A percentile compares a stretch with the other conserved stretches of the same genome.
phyloP scores from a whole-genome alignment of 2,329 filamentous ascomycete genomes.

The Dothistroma pini region DNA sequence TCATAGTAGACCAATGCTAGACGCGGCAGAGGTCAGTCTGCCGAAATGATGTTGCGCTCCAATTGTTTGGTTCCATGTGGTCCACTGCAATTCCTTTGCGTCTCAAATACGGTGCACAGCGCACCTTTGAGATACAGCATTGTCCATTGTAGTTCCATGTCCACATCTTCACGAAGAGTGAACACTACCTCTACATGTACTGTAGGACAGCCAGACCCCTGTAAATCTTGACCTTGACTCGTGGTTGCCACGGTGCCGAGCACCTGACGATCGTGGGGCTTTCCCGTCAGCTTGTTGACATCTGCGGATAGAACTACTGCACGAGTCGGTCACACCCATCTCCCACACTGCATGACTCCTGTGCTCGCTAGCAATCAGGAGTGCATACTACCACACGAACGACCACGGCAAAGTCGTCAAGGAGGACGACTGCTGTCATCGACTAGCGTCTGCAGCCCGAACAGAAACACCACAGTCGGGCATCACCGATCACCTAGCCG shows the following conservation, averaged over 20 bases:
- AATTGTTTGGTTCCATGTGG: too few species aligned
- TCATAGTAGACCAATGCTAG: too few species aligned
- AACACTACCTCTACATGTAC: not conserved
- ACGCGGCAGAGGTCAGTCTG: too few species aligned
- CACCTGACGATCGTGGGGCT: not conserved
- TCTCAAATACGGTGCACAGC: too few species aligned
- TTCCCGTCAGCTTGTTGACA: not conserved
- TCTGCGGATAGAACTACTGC: not conserved
- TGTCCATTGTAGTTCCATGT: too few species aligned
- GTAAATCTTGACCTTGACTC: not conserved
- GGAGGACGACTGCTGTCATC: not conserved
- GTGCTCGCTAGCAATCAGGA: not conserved
- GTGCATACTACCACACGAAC: not conserved
- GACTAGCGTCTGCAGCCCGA: not conserved
- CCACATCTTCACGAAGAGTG: not conserved
- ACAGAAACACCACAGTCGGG: not conserved
- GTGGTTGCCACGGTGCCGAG: not conserved
- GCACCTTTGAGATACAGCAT: too few species aligned
- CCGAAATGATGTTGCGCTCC: too few species aligned
- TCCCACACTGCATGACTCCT: not conserved
- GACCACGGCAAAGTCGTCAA: too few species aligned
- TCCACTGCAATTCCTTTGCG: too few species aligned
- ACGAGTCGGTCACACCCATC: not conserved
- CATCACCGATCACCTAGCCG: slow-evolving; percentile 8
- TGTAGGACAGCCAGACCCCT: not conserved